Evolutionary conservation across 1,284 basidiomycete genomes (phyloP), one percentile per base, ranked within the genome.

Genomic region (Ceratobasidium papillatum): DNA sequence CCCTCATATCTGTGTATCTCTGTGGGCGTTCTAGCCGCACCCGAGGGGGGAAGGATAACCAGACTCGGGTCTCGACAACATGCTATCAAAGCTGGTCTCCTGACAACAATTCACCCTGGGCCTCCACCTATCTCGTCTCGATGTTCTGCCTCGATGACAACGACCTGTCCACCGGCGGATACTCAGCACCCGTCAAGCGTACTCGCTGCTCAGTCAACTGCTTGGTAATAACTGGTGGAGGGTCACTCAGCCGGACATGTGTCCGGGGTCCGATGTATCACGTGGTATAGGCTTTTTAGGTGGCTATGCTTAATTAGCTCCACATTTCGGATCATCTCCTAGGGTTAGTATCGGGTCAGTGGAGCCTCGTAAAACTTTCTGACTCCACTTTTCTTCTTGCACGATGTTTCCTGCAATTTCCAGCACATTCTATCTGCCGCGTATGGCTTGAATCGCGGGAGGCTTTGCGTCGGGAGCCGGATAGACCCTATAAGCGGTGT

Each of bases 21-120:
- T 52, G 45, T 7, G n/a, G 36, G 41, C 38, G 45, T 68, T 47
- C 65, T 59, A 41, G 66, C 66, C 66, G 66, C 66, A 71, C 66
- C 66, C 54, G 54, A 71, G 49, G 25, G 66, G 66, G 47, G 54
- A 59, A 47, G 45, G 45, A 7, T 4, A 47, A 19, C 51, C 51
- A 25, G 27, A 19, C 25, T 19, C 8, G 22, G 51, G 27, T 25
- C 41, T n/a, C 27, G n/a, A 36, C 30, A 45, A 61, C 58, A 32
- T 32, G 22, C 9, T 8, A 3, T 17, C 11, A 9, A 47, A 47
- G 4, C 45, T 11, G 11, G 64, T 54, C 47, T 66, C 32, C 43
- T 34, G 51, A 30, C 19, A 25, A 17, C 51, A 25, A 22, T 30
- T 52, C 3, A 8, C 27, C 52, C 8, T 19, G 45, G 30, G 52